Percentiles rank a stretch among this genome's conserved stretches.
These are phyloP conservation scores for Tephrocybe sp. DNA, from an alignment of 768 basidiomycete genomes.

Conservation along the genomic window DNA sequence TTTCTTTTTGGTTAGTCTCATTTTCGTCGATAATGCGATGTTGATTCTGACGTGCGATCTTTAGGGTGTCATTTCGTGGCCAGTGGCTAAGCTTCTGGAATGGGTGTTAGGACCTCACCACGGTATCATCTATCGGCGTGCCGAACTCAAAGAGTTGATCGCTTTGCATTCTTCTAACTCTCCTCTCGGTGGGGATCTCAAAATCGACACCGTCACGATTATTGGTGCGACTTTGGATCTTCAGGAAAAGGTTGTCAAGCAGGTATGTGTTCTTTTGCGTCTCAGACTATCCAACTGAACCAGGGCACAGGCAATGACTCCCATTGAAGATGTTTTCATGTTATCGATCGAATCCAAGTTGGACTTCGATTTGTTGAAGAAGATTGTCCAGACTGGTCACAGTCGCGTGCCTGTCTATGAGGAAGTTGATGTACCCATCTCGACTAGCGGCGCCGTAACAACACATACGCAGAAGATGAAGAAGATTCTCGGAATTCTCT, in stretches of 20 bases:
- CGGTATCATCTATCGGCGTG: slow-evolving; percentile 87
- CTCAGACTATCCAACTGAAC: not conserved
- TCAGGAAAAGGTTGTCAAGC: slow-evolving; percentile 81
- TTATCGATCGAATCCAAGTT: slow-evolving; percentile 81
- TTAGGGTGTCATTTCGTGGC: slow-evolving; percentile 79
- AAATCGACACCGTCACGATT: slow-evolving; percentile 84
- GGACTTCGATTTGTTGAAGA: slow-evolving; percentile 76
- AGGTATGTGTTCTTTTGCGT: slow-evolving; percentile 35
- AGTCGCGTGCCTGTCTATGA: slow-evolving; percentile 84
- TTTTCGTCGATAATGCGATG: not conserved
- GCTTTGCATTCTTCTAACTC: slow-evolving; percentile 79
- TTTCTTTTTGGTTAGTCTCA: slow-evolving; percentile 56
- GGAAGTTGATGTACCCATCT: slow-evolving; percentile 63
- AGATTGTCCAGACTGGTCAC: slow-evolving; percentile 78
- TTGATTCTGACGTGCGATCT: not conserved
- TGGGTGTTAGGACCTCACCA: slow-evolving; percentile 79
- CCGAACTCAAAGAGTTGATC: slow-evolving; percentile 87
- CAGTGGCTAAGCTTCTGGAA: slow-evolving; percentile 81
- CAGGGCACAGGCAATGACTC: slow-evolving; percentile 75
- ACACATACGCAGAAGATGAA: slow-evolving; percentile 56
- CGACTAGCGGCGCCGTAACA: slow-evolving; percentile 19
- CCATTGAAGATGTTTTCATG: slow-evolving; percentile 82
- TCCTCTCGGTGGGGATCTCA: slow-evolving; percentile 81
- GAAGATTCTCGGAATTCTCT: slow-evolving; percentile 82
- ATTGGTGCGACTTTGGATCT: slow-evolving; percentile 88